Conservation (phyloP, 805 yeast species). For the Cyberlindnera subsufficiens region DNA sequence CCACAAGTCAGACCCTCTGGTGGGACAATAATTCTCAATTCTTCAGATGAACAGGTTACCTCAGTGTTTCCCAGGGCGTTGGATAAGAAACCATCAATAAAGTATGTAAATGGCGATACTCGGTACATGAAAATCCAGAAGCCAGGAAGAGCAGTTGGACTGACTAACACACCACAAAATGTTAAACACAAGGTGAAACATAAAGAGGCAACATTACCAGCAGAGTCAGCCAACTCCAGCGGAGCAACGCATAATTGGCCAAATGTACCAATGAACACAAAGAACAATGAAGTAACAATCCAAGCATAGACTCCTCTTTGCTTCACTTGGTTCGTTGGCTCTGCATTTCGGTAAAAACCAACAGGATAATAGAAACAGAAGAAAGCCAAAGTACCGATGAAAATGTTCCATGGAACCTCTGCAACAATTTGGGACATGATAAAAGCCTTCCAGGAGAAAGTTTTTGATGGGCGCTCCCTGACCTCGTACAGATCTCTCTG, state of each 20-base stretch:
- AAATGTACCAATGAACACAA: slow-evolving; percentile 47
- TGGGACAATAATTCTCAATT: slow-evolving; percentile 44
- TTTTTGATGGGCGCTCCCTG: slow-evolving; percentile 68
- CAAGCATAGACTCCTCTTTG: slow-evolving; percentile 26
- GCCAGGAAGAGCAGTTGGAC: slow-evolving; percentile 53
- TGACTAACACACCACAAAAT: slow-evolving; percentile 76
- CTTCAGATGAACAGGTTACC: slow-evolving; percentile 43
- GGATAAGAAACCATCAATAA: slow-evolving; percentile 48
- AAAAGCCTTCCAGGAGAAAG: slow-evolving; percentile 62
- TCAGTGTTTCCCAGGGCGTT: slow-evolving; percentile 46
- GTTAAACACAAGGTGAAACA: slow-evolving; percentile 56
- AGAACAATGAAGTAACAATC: slow-evolving; percentile 40
- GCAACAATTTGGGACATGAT: slow-evolving; percentile 55
- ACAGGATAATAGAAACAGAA: slow-evolving; percentile 69
- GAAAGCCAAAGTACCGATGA: slow-evolving; percentile 58
- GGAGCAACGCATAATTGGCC: slow-evolving; percentile 57
- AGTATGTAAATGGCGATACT: slow-evolving; percentile 62
- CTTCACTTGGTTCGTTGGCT: slow-evolving; percentile 2
- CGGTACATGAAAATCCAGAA: slow-evolving; percentile 80
- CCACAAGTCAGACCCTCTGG: slow-evolving; percentile 54
- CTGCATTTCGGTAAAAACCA: slow-evolving; percentile 34
- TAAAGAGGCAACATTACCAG: slow-evolving; percentile 53
- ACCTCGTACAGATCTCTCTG: slow-evolving; percentile 68
- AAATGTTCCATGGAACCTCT: slow-evolving; percentile 60
- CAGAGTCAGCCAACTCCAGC: slow-evolving; percentile 51